These are phyloP conservation scores for Fusarium floridanum DNA, from an alignment of 2,329 filamentous ascomycete genomes.

Conservation along the genomic window DNA sequence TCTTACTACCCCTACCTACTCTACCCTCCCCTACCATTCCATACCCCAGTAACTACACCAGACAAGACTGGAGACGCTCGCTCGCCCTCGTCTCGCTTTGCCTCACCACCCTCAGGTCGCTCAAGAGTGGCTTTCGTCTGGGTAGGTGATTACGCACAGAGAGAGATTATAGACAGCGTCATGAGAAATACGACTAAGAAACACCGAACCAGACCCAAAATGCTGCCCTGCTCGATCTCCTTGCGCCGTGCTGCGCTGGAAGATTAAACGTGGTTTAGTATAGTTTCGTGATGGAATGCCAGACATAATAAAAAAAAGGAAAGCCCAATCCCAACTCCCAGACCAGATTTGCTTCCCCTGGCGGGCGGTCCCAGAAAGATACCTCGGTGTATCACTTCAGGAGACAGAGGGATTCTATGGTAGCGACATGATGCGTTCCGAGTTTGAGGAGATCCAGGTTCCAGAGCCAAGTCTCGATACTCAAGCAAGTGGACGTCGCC, in stretches of 20 bases:
- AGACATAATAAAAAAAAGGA: conserved; percentile 48
- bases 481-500: conserved; percentile 2
- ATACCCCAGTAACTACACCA: conserved; percentile 22
- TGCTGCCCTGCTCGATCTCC: conserved; percentile 54
- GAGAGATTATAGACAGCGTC: conserved; percentile 48
- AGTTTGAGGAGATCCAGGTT: conserved; percentile 29
- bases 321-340: conserved; percentile 39
- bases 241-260: conserved; percentile 57
- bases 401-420: conserved; percentile 41
- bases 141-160: conserved; percentile 37
- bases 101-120: conserved; percentile 23
- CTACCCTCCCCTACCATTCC: background rate
- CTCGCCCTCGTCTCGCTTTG: conserved; percentile 9
- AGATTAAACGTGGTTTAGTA: conserved; percentile 52
- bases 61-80: conserved; percentile 25
- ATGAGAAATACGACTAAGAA: conserved; percentile 49
- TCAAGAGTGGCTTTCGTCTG: conserved; percentile 34
- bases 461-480: conserved; percentile 9
- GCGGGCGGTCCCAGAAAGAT: conserved; percentile 37
- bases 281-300: conserved; percentile 53
- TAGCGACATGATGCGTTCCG: conserved; percentile 33
- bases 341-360: conserved; percentile 38
- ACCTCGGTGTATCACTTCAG: conserved; percentile 33
- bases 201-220: conserved; percentile 53
- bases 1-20: conserved; percentile 15